Conservation (phyloP, 78 protist species). For the Dictyostelium brefeldianum region DNA sequence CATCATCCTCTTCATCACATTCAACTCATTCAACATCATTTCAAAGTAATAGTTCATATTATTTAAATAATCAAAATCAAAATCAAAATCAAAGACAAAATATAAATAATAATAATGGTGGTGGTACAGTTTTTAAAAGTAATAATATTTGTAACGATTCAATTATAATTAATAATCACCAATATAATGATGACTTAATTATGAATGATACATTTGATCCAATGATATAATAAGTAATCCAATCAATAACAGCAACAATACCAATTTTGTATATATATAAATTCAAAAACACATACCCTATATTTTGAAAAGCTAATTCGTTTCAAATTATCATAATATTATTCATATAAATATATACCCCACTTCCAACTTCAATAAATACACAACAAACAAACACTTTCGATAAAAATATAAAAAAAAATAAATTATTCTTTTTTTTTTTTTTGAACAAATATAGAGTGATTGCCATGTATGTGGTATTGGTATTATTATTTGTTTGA, state of each 20-base stretch:
- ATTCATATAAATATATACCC: not conserved
- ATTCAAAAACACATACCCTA: not conserved
- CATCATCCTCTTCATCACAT: not conserved
- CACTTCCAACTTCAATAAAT: no score
- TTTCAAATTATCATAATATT: not conserved
- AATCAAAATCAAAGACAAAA: not conserved
- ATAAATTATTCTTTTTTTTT: not conserved
- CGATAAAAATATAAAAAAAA: not conserved
- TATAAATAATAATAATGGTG: not conserved
- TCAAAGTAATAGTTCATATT: conserved; percentile 16
- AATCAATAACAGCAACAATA: not conserved
- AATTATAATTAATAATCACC: not conserved
- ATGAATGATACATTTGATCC: conserved; percentile 16
- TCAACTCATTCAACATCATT: not conserved
- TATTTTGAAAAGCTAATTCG: conserved; percentile 20
- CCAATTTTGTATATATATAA: no score
- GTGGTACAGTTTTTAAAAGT: not conserved
- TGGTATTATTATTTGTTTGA: no score
- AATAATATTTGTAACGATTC: conserved; percentile 14
- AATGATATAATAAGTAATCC: conserved; percentile 3
- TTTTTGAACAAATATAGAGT: not conserved
- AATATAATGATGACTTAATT: conserved; percentile 15
- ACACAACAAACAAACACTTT: not conserved
- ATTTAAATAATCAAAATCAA: not conserved
- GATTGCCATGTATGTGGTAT: not conserved